Base-by-base conservation (phyloP, 202 grass and related monocot species). In the Setaria viridis region DNA sequence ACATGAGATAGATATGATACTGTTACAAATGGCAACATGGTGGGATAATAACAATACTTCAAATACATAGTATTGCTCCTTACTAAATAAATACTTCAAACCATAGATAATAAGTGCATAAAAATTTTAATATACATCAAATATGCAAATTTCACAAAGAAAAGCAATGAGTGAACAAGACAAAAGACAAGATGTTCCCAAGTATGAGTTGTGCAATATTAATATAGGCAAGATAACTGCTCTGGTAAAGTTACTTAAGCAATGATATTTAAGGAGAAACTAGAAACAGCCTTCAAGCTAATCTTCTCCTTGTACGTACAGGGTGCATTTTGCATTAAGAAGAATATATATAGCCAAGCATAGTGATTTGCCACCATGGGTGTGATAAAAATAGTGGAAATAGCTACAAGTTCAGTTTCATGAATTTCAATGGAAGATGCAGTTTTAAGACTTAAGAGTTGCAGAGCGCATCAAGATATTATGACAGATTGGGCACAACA, bases 1-100 rank as follows among this genome's bases (percentile, higher is more conserved):
- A 70, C 54, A 84, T 79, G 39, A 85, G 4, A 85, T 70, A 42
- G 76, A 81, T 80, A 5, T 72, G 54, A 80, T 80, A 53, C 6
- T 82, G 42, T 59, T 76, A 65, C 11, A 57, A 35, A 12, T n/a
- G 33, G 46, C 2, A 80, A 77, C 2, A 82, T 63, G 7, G 9
- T 54, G 20, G 19, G 34, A 25, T 69, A 77, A 73, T 13, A 90
- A 0, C 19, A 32, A 74, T 83, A 66, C 7, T 37, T 79, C 49
- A 43, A 43, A 77, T 59, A 46, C 25, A 49, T 58, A 63, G 50
- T 55, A 71, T 7, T 77, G 48, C 53, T 51, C 41, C 15, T 70
- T 62, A 14, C 7, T 41, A 59, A 82, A 15, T 60, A 76, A 70
- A 41, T 69, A 68, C 2, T 20, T 77, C 4, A 49, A 79, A 58